These are phyloP conservation scores for Silybum marianum DNA, from an alignment of 129 eudicot species.

Conservation along the genomic window DNA sequence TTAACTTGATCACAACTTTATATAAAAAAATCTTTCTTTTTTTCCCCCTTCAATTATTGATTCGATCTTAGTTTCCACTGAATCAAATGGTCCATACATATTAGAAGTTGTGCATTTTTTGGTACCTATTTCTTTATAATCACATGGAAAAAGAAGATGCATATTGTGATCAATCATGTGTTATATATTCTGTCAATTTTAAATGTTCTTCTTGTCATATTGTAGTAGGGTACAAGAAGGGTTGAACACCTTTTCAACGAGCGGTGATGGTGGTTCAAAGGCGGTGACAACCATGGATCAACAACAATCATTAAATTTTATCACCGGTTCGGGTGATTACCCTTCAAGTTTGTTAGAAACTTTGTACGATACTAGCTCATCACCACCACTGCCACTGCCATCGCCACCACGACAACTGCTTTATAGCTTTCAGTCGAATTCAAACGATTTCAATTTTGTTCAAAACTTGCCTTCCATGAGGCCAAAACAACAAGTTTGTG, in stretches of 20 bases:
- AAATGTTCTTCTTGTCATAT: conserved; percentile 31
- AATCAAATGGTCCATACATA: conserved; percentile 33
- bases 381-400: conserved; percentile 17
- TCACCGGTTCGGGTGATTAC: conserved; percentile 16
- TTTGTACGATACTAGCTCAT: conserved; percentile 38
- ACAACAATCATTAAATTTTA: conserved; percentile 1
- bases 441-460: background rate
- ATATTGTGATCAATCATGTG: conserved; percentile 31
- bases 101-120: conserved; percentile 19
- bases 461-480: conserved; percentile 19
- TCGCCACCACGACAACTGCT: conserved; percentile 3
- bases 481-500: conserved; percentile 32
- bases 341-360: conserved; percentile 55
- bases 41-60: conserved; percentile 4
- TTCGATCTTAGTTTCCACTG: conserved; percentile 6
- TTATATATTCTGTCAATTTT: conserved; percentile 23
- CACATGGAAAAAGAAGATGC: conserved; percentile 31
- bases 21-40: background rate
- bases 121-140: conserved; percentile 29
- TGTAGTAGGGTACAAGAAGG: conserved; percentile 30
- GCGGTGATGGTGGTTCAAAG: conserved; percentile 19
- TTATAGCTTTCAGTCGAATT: background rate
- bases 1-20: conserved; percentile 11
- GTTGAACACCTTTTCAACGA: conserved; percentile 17
- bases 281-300: conserved; percentile 24